Conservation (phyloP, 140 eudicot species). For the Oenanthe javanica region DNA sequence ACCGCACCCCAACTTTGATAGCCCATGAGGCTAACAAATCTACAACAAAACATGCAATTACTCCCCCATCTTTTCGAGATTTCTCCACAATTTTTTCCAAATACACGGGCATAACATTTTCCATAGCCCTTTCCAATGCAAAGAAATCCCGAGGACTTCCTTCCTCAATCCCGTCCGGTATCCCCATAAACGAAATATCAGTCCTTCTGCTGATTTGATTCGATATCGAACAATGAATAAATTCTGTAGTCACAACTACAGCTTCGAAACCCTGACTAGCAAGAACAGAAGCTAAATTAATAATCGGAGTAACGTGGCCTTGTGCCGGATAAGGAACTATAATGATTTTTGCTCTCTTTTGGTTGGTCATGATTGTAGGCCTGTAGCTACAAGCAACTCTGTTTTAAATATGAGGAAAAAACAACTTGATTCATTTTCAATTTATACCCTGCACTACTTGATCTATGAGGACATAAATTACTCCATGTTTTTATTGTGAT, state of each 20-base stretch:
- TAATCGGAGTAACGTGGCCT: conserved; percentile 89
- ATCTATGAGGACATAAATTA: no score
- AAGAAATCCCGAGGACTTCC: conserved; percentile 53
- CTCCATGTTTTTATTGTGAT: neutral
- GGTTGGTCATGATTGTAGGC: conserved; percentile 5
- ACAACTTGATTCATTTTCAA: neutral
- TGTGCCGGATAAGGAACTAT: conserved; percentile 89
- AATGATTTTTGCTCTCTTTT: conserved; percentile 27
- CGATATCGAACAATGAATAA: conserved; percentile 54
- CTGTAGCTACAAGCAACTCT: neutral
- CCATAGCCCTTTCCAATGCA: conserved; percentile 71
- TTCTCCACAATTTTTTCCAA: conserved; percentile 30
- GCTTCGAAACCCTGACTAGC: conserved; percentile 36
- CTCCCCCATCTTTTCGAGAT: conserved; percentile 20
- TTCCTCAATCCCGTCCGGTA: conserved; percentile 58
- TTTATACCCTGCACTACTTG: neutral
- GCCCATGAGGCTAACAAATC: conserved; percentile 80
- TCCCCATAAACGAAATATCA: conserved; percentile 31
- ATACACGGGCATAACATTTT: conserved; percentile 46
- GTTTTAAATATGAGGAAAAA: neutral
- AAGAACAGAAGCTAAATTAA: conserved; percentile 50
- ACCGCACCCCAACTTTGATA: conserved; percentile 37
- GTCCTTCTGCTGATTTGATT: conserved; percentile 8
- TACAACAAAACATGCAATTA: conserved; percentile 48
- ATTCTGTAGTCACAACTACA: conserved; percentile 55